Percentiles rank a stretch among this genome's conserved stretches.
Evolutionary conservation across 108 stramenopile species (phyloP).

Genomic region (Nitzschia sp.): DNA sequence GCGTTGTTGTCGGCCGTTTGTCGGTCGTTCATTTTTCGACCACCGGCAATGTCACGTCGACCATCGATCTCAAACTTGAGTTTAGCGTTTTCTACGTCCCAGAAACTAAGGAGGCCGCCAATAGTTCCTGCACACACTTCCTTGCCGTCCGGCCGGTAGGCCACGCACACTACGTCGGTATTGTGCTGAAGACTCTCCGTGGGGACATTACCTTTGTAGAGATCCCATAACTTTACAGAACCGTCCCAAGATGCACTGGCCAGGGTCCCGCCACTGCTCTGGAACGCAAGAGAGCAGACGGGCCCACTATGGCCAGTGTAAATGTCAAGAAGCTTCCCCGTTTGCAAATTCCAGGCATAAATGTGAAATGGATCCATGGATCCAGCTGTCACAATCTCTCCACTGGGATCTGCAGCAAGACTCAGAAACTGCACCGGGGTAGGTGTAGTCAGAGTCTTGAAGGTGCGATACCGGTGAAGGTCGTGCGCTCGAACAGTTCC

Average conservation of each 20-base stretch:
- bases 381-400: conserved; percentile 94
- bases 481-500: conserved; percentile 98
- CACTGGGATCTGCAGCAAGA: conserved; percentile 94
- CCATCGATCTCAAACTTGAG: conserved; percentile 90
- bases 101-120: conserved; percentile 90
- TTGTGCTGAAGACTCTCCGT: conserved; percentile 90
- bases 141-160: conserved; percentile 96
- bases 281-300: conserved; percentile 78
- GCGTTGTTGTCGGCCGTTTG: conserved; percentile 91
- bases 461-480: conserved; percentile 94
- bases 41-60: conserved; percentile 86
- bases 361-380: conserved; percentile 90
- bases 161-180: conserved; percentile 94
- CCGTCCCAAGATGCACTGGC: conserved; percentile 98
- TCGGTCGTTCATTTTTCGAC: conserved; percentile 86
- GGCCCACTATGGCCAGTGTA: conserved; percentile 96
- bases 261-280: conserved; percentile 75
- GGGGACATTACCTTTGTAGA: conserved; percentile 88
- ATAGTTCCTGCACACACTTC: conserved; percentile 92
- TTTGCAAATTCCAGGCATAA: conserved; percentile 96
- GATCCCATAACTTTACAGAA: conserved; percentile 96
- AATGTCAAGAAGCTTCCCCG: conserved; percentile 92
- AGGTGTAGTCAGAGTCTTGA: conserved; percentile 91
- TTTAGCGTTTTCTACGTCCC: conserved; percentile 89
- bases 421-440: conserved; percentile 92